Evolutionary conservation across 228 moss, liverwort and hornwort species (phyloP), one percentile per base, ranked within the genome.

Genomic region (Sphagnum magellanicum): DNA sequence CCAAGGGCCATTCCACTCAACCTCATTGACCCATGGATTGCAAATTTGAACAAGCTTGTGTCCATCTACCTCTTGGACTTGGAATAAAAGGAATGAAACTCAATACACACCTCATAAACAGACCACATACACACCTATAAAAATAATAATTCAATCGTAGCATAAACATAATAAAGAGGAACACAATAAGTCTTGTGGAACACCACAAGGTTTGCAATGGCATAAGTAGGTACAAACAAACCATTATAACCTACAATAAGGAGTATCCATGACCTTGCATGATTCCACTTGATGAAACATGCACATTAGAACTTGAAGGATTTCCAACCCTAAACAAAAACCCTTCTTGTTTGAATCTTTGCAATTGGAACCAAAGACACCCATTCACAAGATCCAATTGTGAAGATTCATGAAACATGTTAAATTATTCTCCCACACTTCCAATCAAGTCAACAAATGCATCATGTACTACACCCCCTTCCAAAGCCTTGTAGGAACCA

Each of bases 1-100:
- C 98, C 98, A 98, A 11, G 98, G 98, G 4, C 98, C 98, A 79
- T 98, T 98, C 98, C 98, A 98, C 75, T 98, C 98, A 61, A 98
- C 98, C 61, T 98, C 98, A 74, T 98, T 98, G 60, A 94, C 98
- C 98, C 98, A 98, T 6, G 94, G 98, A 70, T 98, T 98, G 72
- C 98, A 94, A 48, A 98, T 90, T 78, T 98, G 98, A 13, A 98
- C 89, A 49, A 98, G 83, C 72, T 90, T 85, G 71, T 98, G 94
- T 52, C 90, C 94, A 82, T 98, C 98, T 17, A 92, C 98, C 81
- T 98, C 98, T 74, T 92, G 82, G 16, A 98, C 94, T 94, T 98
- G 84, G 75, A 70, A 72, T 71, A 71, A 12, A 55, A 12, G 12
- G 12, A 55, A 55, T 55, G 55, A 55, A 55, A 8, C 9, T 8